phyloP scores from a whole-genome alignment of 352 stramenopile species.

The Phytopythium chamaehyphon region DNA sequence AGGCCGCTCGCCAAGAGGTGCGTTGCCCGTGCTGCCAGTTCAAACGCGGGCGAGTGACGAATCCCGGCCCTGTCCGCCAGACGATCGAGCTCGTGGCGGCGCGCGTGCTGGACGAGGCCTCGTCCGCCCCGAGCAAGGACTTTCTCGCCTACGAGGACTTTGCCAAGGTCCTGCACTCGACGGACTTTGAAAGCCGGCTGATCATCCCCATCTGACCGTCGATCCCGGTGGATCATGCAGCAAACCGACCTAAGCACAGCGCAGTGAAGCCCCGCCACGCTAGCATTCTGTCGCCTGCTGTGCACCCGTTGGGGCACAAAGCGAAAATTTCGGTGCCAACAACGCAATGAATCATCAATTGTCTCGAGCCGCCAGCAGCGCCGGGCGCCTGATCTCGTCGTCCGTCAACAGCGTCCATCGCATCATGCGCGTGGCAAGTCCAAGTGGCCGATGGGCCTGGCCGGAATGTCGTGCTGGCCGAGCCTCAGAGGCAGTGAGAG shows the following conservation, averaged over 20 bases:
- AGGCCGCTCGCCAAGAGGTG: slow-evolving; percentile 30
- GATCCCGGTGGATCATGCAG: no score
- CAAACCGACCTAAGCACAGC: neutral
- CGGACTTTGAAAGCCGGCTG: slow-evolving; percentile 57
- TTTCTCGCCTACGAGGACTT: slow-evolving; percentile 60
- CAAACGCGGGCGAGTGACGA: neutral
- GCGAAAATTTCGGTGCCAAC: slow-evolving; percentile 1
- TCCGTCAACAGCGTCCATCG: no score
- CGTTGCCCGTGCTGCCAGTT: neutral
- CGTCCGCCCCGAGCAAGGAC: slow-evolving; percentile 37
- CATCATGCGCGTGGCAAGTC: no score
- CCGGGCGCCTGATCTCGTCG: no score
- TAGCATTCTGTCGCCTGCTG: no score
- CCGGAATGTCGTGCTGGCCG: no score
- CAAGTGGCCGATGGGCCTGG: no score
- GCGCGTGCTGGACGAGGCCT: slow-evolving; percentile 48
- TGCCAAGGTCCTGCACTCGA: slow-evolving; percentile 58
- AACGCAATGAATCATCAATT: no score
- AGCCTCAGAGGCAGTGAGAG: no score
- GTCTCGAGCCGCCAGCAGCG: no score
- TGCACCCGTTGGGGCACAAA: no score
- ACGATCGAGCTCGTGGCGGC: slow-evolving; percentile 34
- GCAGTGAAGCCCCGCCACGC: no score
- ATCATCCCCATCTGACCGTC: slow-evolving; percentile 52
- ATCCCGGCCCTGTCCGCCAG: slow-evolving; percentile 9